A percentile compares a stretch with the other conserved stretches of the same genome.
phyloP scores from a whole-genome alignment of 73 alveolate genomes.

The Paramecium sonneborni region DNA sequence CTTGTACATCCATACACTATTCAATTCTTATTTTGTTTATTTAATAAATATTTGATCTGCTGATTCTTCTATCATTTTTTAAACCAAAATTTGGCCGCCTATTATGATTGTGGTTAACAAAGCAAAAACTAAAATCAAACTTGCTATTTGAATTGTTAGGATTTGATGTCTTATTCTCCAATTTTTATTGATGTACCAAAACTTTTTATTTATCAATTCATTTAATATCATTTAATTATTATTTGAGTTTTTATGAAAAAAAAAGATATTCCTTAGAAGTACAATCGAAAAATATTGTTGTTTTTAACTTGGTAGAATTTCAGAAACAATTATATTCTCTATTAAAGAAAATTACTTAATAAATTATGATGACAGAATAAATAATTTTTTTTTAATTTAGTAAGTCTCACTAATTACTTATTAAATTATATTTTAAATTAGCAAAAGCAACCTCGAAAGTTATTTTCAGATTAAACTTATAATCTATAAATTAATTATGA shows the following conservation, averaged over 20 bases:
- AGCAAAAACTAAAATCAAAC: background rate
- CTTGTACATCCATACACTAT: background rate
- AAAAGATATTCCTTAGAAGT: background rate
- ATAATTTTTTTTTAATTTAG: background rate
- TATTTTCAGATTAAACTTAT: too few species aligned
- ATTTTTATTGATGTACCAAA: conserved; percentile 5
- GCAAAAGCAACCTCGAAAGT: too few species aligned
- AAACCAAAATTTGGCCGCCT: background rate
- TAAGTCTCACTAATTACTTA: background rate
- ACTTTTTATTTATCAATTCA: background rate
- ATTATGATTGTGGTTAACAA: background rate
- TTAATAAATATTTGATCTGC: background rate
- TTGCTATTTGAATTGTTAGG: background rate
- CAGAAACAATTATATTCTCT: too few species aligned
- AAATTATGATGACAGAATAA: background rate
- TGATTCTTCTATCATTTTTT: background rate
- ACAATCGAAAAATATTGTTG: too few species aligned
- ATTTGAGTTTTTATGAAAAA: background rate
- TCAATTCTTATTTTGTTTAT: background rate
- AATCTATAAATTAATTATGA: too few species aligned
- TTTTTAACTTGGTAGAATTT: too few species aligned
- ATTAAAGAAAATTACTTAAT: too few species aligned
- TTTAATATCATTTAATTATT: background rate
- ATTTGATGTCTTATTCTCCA: conserved; percentile 1
- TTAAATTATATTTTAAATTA: background rate